Conservation (phyloP, 371 early-diverging fungal genomes). For the Rhizopus microsporus region DNA sequence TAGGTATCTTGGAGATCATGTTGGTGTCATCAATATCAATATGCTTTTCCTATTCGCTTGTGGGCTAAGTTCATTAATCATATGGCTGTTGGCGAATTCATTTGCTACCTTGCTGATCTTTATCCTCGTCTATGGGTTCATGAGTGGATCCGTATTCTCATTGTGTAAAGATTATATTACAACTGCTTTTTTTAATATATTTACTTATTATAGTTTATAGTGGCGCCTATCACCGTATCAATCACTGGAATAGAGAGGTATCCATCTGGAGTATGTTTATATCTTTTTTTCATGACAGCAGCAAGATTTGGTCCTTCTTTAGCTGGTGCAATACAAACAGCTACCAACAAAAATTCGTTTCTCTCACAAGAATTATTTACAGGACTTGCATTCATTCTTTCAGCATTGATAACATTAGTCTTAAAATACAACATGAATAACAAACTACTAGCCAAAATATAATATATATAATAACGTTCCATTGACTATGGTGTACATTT, state of each 20-base stretch:
- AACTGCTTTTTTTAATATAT: neutral
- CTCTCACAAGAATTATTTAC: constrained; percentile 41
- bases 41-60: constrained; percentile 46
- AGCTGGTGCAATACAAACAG: constrained; percentile 41
- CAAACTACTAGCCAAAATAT: constrained; percentile 17
- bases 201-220: constrained; percentile 16
- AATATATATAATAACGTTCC: too few species aligned
- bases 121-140: constrained; percentile 60
- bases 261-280: constrained; percentile 38
- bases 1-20: constrained; percentile 39
- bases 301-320: constrained; percentile 38
- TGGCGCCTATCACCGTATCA: constrained; percentile 41
- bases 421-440: constrained; percentile 29
- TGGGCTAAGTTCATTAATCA: constrained; percentile 50
- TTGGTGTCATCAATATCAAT: constrained; percentile 64
- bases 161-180: constrained; percentile 21
- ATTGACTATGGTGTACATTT: too few species aligned
- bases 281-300: constrained; percentile 33
- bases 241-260: constrained; percentile 42
- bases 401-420: constrained; percentile 28
- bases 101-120: constrained; percentile 51
- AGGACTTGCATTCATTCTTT: constrained; percentile 31
- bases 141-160: constrained; percentile 54
- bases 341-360: constrained; percentile 29
- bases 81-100: constrained; percentile 63